phyloP scores from a whole-genome alignment of 768 basidiomycete species.

The Amanita inopinata region DNA sequence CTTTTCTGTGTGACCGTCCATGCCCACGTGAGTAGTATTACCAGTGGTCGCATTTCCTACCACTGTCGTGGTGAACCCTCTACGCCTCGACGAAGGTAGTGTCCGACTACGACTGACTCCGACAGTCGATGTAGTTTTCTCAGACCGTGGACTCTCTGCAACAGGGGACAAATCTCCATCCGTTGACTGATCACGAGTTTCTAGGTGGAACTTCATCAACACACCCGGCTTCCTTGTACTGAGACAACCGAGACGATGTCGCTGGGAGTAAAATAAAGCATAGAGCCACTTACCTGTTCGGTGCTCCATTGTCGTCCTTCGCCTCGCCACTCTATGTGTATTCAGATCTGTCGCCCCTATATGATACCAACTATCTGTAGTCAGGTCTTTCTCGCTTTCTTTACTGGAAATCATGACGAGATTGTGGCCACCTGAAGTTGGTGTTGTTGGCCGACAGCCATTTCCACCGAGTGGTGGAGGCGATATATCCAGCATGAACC shows the following conservation, averaged over 20 bases:
- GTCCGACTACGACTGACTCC: slow-evolving; percentile 8
- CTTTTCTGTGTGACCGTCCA: slow-evolving; percentile 1
- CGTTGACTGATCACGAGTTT: background rate
- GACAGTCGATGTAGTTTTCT: slow-evolving; percentile 2
- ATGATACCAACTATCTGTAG: slow-evolving; percentile 2
- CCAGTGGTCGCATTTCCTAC: background rate
- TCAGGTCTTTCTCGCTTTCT: background rate
- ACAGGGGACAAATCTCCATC: slow-evolving; percentile 7
- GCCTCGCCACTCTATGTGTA: background rate
- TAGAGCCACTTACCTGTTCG: slow-evolving; percentile 3
- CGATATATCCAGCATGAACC: slow-evolving; percentile 85
- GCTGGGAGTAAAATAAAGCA: background rate
- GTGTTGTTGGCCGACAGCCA: slow-evolving; percentile 1
- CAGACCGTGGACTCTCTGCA: slow-evolving; percentile 4
- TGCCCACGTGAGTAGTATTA: background rate
- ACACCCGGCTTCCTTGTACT: slow-evolving; percentile 4
- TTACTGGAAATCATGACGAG: slow-evolving; percentile 4
- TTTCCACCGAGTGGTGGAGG: slow-evolving; percentile 38
- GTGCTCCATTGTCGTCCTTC: slow-evolving; percentile 8
- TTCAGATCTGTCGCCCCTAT: background rate
- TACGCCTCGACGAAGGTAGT: slow-evolving; percentile 3
- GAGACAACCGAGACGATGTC: slow-evolving; percentile 4
- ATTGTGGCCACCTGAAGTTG: background rate
- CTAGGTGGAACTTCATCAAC: slow-evolving; percentile 8
- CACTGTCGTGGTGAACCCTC: slow-evolving; percentile 3